Evolutionary conservation across 2,329 filamentous ascomycete genomes (phyloP), one percentile per base, ranked within the genome.

Genomic region (Aspergillus sp.): DNA sequence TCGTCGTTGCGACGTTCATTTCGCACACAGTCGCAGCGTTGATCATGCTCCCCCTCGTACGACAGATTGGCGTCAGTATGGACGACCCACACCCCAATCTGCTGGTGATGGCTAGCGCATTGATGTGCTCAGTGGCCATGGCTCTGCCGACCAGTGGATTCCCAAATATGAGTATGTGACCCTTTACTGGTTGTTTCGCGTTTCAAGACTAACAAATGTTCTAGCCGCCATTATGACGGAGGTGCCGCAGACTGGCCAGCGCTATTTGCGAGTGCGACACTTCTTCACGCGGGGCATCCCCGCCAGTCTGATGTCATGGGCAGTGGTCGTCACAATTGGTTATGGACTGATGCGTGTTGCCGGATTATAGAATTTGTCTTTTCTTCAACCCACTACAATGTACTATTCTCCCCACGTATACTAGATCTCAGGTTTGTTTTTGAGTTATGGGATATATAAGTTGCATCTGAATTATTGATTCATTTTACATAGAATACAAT

Each of bases 71-170:
- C 17, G 82, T 85, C 59, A 83, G 81, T 50, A 96, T 99, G 92
- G 85, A 88, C 3, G 83, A 96, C 71, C 93, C 93, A 27, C 92
- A 96, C 72, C 93, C 95, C 8, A 98, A 98, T 74, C 77, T 99
- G 59, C 79, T 99, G 58, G 95, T 99, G 62, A 98, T 99, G 93
- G 90, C 88, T 0, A 88, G 90, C 55, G 93, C 96, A 11, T 78
- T 99, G 62, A 99, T 99, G 92, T 97, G 95, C 71, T 93, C 89
- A 64, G 93, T 93, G n/a, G 95, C 91, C 2, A 99, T 99, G 95
- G 95, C 88, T 12, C 76, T 99, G 75, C 95, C 95, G 3, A 99
- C 95, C 0, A 93, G 89, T 72, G 96, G 95, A 8, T 99, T 99
- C 79, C 95, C 95, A 2, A 99, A 99, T 67, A 99, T 99, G 95